These are phyloP conservation scores for Zygotorulaspora chibaensis DNA, from an alignment of 805 yeast species.

Conservation along the genomic window DNA sequence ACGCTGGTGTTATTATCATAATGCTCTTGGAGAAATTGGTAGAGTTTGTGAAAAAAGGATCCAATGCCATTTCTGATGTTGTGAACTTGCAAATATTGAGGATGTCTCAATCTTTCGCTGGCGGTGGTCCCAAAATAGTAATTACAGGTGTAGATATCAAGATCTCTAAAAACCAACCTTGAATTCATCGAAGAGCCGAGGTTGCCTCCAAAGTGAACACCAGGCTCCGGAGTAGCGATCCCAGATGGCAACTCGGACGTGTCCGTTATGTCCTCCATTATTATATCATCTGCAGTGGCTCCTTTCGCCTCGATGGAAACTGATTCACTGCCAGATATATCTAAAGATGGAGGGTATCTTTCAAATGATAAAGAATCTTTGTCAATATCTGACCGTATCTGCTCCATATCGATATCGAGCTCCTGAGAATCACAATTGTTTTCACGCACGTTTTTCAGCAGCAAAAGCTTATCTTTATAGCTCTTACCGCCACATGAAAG, in stretches of 20 bases:
- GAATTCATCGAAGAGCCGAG: conserved; percentile 50
- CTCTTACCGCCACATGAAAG: conserved; percentile 14
- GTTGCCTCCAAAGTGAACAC: conserved; percentile 22
- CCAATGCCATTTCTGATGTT: conserved; percentile 58
- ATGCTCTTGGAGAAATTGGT: conserved; percentile 42
- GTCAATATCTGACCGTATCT: conserved; percentile 26
- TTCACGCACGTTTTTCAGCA: conserved; percentile 37
- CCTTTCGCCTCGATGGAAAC: conserved; percentile 28
- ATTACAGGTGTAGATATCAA: conserved; percentile 58
- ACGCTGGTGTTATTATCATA: conserved; percentile 62
- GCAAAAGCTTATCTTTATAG: conserved; percentile 26
- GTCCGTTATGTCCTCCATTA: conserved; percentile 43
- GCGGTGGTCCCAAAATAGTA: conserved; percentile 59
- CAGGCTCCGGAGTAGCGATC: conserved; percentile 36
- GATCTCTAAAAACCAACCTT: conserved; percentile 51
- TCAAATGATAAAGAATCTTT: conserved; percentile 29
- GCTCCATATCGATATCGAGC: conserved; percentile 38
- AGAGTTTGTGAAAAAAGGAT: conserved; percentile 55
- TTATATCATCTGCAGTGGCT: conserved; percentile 15
- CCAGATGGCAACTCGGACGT: conserved; percentile 40
- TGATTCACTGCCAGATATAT: conserved; percentile 21
- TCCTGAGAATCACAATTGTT: conserved; percentile 35
- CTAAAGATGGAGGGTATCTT: conserved; percentile 21
- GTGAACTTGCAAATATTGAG: conserved; percentile 53
- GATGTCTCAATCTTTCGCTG: conserved; percentile 40